These are phyloP conservation scores for Metschnikowia cubensis DNA, from an alignment of 805 yeast species.

Conservation along the genomic window DNA sequence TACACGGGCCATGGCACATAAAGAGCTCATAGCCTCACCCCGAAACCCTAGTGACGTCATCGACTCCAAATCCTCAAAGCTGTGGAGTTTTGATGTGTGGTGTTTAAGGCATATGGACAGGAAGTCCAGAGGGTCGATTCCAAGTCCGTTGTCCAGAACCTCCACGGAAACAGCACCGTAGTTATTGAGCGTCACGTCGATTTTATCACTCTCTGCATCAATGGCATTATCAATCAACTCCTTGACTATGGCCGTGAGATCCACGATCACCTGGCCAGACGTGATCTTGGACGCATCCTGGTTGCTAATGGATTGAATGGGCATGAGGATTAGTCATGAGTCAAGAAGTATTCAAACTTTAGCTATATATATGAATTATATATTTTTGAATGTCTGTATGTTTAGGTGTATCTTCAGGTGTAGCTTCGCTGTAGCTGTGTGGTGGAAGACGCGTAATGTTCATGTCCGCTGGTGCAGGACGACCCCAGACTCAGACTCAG, in stretches of 20 bases:
- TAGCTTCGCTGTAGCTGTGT: no score
- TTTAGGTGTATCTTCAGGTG: no score
- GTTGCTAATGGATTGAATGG: conserved; percentile 25
- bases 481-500: neutral
- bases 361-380: no score
- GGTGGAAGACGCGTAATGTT: neutral
- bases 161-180: conserved; percentile 73
- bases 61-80: conserved; percentile 49
- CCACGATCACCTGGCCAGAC: conserved; percentile 90
- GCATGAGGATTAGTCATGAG: conserved; percentile 1
- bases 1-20: conserved; percentile 52
- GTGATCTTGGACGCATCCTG: conserved; percentile 72
- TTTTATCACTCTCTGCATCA: conserved; percentile 68
- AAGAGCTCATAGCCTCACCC: conserved; percentile 76
- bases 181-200: conserved; percentile 65
- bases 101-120: conserved; percentile 54
- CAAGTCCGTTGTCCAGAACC: conserved; percentile 64
- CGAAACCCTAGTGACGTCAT: conserved; percentile 68
- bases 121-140: conserved; percentile 53
- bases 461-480: neutral
- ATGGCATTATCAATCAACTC: conserved; percentile 84
- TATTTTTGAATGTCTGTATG: no score
- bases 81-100: conserved; percentile 60
- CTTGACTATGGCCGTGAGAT: conserved; percentile 70
- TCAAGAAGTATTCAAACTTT: no score